phyloP scores from a whole-genome alignment of 768 basidiomycete genomes.

The Hypholoma fasciculare region DNA sequence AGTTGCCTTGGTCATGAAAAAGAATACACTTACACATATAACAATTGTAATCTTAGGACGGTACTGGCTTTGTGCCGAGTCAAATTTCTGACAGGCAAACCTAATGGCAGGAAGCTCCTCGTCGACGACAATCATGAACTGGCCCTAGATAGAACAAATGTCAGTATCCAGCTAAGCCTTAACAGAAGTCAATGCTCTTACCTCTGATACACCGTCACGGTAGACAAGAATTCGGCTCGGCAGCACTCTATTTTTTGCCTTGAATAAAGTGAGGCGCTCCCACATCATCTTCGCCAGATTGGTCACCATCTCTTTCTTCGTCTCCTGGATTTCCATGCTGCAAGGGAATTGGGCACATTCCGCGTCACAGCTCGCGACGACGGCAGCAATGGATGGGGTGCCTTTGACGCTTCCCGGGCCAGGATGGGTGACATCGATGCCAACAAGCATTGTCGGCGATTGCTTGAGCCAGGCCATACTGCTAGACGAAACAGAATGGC shows the following conservation, averaged over 20 bases:
- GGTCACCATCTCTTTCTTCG: conserved; percentile 84
- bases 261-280: conserved; percentile 61
- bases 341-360: conserved; percentile 73
- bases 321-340: conserved; percentile 70
- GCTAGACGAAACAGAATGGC: conserved; percentile 46
- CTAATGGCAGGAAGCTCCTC: conserved; percentile 68
- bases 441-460: conserved; percentile 76
- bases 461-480: conserved; percentile 62
- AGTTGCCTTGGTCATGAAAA: conserved; percentile 12
- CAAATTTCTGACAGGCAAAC: conserved; percentile 54
- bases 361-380: conserved; percentile 74
- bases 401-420: conserved; percentile 73
- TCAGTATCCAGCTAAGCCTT: conserved; percentile 12
- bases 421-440: conserved; percentile 83
- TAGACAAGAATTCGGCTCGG: conserved; percentile 73
- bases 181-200: conserved; percentile 25
- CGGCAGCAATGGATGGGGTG: conserved; percentile 81
- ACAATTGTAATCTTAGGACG: conserved; percentile 67
- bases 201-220: conserved; percentile 84
- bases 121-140: conserved; percentile 62
- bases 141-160: conserved; percentile 50
- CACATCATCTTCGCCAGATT: conserved; percentile 64
- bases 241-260: conserved; percentile 45
- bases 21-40: conserved; percentile 61
- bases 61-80: conserved; percentile 37